Percentiles rank a stretch among this genome's conserved stretches.
These are phyloP conservation scores for Apophysomyces elegans DNA, from an alignment of 371 early-diverging fungal genomes.

Conservation along the genomic window DNA sequence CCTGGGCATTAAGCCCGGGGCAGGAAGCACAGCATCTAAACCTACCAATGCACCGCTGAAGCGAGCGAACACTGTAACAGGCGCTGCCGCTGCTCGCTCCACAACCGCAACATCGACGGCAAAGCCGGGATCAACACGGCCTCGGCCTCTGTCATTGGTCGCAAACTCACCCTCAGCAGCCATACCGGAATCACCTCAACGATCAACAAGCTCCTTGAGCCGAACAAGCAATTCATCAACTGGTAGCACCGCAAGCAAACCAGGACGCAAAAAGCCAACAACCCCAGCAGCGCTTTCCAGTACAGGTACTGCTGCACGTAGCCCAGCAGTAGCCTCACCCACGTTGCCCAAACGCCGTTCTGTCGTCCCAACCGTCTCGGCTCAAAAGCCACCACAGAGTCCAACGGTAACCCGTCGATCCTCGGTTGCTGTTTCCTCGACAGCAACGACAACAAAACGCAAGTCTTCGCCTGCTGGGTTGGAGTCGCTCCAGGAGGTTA, in stretches of 20 bases:
- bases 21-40: conserved; percentile 20
- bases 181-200: conserved; percentile 24
- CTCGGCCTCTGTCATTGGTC: conserved; percentile 22
- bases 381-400: conserved; percentile 21
- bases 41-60: conserved; percentile 22
- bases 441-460: conserved; percentile 19
- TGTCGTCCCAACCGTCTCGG: conserved; percentile 27
- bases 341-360: conserved; percentile 31
- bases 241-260: conserved; percentile 9
- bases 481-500: conserved; percentile 25
- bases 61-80: conserved; percentile 19
- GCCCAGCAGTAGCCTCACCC: conserved; percentile 16
- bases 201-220: conserved; percentile 20
- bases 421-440: conserved; percentile 22
- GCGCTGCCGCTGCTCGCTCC: conserved; percentile 19
- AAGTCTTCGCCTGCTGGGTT: conserved; percentile 26
- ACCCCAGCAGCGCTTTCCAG: conserved; percentile 28
- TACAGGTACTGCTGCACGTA: conserved; percentile 16
- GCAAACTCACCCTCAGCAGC: conserved; percentile 18
- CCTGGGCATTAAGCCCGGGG: conserved; percentile 41
- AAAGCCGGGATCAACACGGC: conserved; percentile 14
- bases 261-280: conserved; percentile 12
- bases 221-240: conserved; percentile 18
- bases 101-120: conserved; percentile 12
- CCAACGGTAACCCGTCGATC: conserved; percentile 25